phyloP scores from a whole-genome alignment of 495 filamentous ascomycete species.

The Schizothecium vesticola region DNA sequence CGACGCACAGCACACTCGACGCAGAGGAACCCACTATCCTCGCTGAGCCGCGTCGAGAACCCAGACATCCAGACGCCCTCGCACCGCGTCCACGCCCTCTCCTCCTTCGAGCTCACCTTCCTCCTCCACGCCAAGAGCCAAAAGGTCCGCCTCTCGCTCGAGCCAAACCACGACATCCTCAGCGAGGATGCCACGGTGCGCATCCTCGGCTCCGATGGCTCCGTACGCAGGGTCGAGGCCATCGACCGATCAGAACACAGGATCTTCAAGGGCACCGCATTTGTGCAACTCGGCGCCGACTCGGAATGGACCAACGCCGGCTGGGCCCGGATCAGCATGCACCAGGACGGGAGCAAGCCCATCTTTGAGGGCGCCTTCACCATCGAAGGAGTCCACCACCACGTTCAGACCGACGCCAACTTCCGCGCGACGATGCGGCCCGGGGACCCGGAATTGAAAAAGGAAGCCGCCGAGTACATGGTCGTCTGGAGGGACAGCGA shows the following conservation, averaged over 20 bases:
- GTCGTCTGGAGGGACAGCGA: conserved; percentile 89
- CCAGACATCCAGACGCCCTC: conserved; percentile 72
- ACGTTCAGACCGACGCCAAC: conserved; percentile 70
- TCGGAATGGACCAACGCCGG: conserved; percentile 73
- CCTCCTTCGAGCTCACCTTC: conserved; percentile 80
- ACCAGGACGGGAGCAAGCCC: conserved; percentile 68
- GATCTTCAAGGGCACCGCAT: conserved; percentile 77
- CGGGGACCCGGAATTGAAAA: conserved; percentile 65
- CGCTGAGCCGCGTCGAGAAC: conserved; percentile 68
- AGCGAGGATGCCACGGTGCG: conserved; percentile 67
- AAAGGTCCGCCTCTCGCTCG: conserved; percentile 70
- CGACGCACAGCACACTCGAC: conserved; percentile 58
- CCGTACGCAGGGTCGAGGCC: conserved; percentile 52
- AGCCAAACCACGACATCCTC: conserved; percentile 90
- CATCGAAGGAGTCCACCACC: conserved; percentile 73
- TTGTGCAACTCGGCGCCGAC: conserved; percentile 56
- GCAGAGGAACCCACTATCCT: conserved; percentile 68
- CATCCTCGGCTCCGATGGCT: conserved; percentile 66
- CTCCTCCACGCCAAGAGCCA: conserved; percentile 60
- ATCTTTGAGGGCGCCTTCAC: conserved; percentile 91
- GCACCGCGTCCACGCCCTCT: conserved; percentile 69
- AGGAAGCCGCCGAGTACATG: conserved; percentile 70
- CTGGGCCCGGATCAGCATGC: conserved; percentile 77
- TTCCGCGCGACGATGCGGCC: conserved; percentile 69
- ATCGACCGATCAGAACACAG: conserved; percentile 68